Percentiles rank a stretch among this genome's conserved stretches.
Evolutionary conservation across 2,329 filamentous ascomycete genomes (phyloP).

Genomic region (Colletotrichum sp.): DNA sequence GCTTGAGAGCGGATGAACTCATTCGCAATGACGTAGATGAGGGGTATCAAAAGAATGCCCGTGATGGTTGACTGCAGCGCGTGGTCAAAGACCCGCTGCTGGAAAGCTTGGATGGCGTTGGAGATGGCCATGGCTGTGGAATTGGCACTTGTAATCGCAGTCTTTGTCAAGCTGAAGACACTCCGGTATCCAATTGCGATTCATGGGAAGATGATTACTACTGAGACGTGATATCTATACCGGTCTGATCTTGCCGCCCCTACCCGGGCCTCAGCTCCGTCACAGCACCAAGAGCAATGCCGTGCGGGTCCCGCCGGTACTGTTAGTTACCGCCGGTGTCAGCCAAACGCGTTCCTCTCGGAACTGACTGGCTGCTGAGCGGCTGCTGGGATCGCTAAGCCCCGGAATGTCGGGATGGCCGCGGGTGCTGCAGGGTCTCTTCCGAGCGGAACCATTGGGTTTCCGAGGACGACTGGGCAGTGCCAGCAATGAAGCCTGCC

Average conservation of each 20-base stretch:
- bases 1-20: slow-evolving; percentile 50
- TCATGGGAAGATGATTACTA: background rate
- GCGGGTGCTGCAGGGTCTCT: background rate
- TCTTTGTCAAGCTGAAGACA: background rate
- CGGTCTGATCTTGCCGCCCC: background rate
- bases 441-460: slow-evolving; percentile 4
- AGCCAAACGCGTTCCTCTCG: background rate
- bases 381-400: background rate
- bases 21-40: slow-evolving; percentile 52
- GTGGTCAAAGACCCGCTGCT: slow-evolving; percentile 24
- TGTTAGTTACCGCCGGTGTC: background rate
- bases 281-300: background rate
- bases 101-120: slow-evolving; percentile 24
- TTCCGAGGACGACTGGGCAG: background rate
- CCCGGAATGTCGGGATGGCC: background rate
- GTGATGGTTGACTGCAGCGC: slow-evolving; percentile 21
- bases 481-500: background rate
- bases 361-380: background rate
- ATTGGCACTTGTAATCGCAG: background rate
- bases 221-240: background rate
- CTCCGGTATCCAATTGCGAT: background rate
- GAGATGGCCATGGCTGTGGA: slow-evolving; percentile 29
- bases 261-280: background rate
- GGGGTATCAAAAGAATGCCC: slow-evolving; percentile 26
- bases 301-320: background rate